These are phyloP conservation scores for Spathaspora passalidarum DNA, from an alignment of 805 yeast species.

Conservation along the genomic window DNA sequence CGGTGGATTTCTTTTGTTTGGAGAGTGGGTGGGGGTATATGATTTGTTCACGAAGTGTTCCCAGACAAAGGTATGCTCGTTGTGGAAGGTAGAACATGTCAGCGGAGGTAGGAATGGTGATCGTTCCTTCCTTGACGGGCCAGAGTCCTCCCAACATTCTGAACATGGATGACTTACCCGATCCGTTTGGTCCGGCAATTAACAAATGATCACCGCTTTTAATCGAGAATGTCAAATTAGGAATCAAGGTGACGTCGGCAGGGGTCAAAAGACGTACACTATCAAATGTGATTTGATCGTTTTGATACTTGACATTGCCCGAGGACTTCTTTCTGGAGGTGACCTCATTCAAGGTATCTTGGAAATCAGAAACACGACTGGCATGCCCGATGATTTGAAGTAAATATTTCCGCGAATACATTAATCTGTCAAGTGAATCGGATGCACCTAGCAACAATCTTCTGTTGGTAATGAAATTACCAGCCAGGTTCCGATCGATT, in stretches of 20 bases:
- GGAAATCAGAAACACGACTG: slow-evolving; percentile 66
- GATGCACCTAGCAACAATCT: slow-evolving; percentile 80
- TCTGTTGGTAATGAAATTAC: slow-evolving; percentile 87
- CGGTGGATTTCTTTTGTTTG: slow-evolving; percentile 50
- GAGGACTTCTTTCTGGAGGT: slow-evolving; percentile 15
- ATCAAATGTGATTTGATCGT: slow-evolving; percentile 65
- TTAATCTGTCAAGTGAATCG: slow-evolving; percentile 82
- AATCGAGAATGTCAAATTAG: slow-evolving; percentile 65
- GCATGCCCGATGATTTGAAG: slow-evolving; percentile 85
- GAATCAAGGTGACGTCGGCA: slow-evolving; percentile 67
- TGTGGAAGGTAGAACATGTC: slow-evolving; percentile 89
- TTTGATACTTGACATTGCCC: slow-evolving; percentile 28
- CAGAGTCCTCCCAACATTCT: slow-evolving; percentile 90
- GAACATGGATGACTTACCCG: slow-evolving; percentile 91
- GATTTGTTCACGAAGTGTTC: slow-evolving; percentile 81
- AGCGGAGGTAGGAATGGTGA: slow-evolving; percentile 62
- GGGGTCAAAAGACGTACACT: slow-evolving; percentile 85
- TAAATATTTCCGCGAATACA: slow-evolving; percentile 78
- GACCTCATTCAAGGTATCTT: slow-evolving; percentile 57
- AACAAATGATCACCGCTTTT: slow-evolving; percentile 80
- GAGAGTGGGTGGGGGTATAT: slow-evolving; percentile 74
- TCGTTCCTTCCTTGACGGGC: slow-evolving; percentile 65
- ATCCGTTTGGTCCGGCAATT: slow-evolving; percentile 94
- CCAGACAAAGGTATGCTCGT: slow-evolving; percentile 80
- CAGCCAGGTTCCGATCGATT: slow-evolving; percentile 52